Percentiles rank a stretch among this genome's conserved stretches.
Evolutionary conservation across 2,329 filamentous ascomycete species (phyloP).

Genomic region (Pseudocercospora musae): DNA sequence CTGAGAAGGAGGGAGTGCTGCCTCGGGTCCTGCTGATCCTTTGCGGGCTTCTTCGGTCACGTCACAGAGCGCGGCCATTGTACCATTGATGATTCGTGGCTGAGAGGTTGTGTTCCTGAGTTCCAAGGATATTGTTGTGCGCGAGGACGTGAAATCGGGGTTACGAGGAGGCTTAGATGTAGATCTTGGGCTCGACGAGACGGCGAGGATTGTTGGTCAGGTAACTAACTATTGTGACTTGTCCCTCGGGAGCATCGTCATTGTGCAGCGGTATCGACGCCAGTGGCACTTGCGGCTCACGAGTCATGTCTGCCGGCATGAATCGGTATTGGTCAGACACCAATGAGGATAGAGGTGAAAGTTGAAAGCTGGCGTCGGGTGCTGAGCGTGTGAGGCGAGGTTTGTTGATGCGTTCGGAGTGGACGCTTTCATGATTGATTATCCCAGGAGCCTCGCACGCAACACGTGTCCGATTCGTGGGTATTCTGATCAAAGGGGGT

Average conservation of each 20-base stretch:
- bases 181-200: not conserved
- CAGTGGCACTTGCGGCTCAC: not conserved
- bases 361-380: not conserved
- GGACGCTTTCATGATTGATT: not conserved
- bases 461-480: conserved; percentile 3
- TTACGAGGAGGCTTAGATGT: not conserved
- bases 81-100: not conserved
- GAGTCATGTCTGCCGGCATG: conserved; percentile 2
- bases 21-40: conserved; percentile 1
- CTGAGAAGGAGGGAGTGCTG: not conserved
- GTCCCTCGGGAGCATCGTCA: not conserved
- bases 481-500: not conserved
- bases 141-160: not conserved
- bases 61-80: not conserved
- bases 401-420: not conserved
- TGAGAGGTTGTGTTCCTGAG: not conserved
- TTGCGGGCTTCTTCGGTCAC: not conserved
- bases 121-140: not conserved
- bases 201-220: not conserved
- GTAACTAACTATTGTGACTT: not conserved
- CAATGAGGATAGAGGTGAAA: not conserved
- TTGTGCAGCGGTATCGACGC: not conserved
- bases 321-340: not conserved
- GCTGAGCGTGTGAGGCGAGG: not conserved
- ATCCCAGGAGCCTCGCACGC: not conserved